Base-by-base conservation (phyloP, 805 yeast genomes). In the Ogataea siamensis region DNA sequence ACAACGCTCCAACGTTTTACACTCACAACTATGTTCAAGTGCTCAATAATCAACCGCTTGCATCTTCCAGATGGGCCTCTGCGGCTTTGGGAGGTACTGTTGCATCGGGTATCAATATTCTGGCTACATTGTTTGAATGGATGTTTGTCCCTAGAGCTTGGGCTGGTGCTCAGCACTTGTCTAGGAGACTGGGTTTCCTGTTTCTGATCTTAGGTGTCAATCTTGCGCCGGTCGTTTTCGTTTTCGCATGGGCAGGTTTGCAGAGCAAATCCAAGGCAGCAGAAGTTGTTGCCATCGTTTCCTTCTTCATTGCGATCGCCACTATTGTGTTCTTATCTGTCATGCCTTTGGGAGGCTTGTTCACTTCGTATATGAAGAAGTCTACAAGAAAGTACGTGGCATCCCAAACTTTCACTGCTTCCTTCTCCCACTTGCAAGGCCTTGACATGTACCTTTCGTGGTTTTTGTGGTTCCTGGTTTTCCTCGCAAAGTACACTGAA, bases 111-210 rank as follows among this genome's bases (percentile, higher is more conserved):
- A 77, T 93, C 55, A 96, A 93, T 68, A 73, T 93, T 43, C 51
- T 76, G 42, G 99, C 99, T 34, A 89, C 98, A 19, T 42, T 88
- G 24, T 78, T 85, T 57, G 99, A 93, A 68, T 91, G 96, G 96
- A 71, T 80, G 61, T 93, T 88, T 57, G 98, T 93, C 45, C 99
- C 99, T 51, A 83, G 98, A 68, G 78, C 83, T 54, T 93, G 98
- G 98, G 95, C 98, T 23, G 99, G 99, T 67, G 97, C 98, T 63
- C 98, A 91, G 70, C 96, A 86, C 63, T 76, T 93, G 60, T 70
- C 87, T 25, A 87, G 96, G 68, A 83, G 99, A 62, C 72, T 93
- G 55, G 60, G 81, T 71, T 83, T 89, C 60, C 66, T 91, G 61
- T 50, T 82, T 38, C 49, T 76, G 36, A 76, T 88, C 50, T 70